Conservation (phyloP, 208 protist species). For the Trypanosoma boissoni region DNA sequence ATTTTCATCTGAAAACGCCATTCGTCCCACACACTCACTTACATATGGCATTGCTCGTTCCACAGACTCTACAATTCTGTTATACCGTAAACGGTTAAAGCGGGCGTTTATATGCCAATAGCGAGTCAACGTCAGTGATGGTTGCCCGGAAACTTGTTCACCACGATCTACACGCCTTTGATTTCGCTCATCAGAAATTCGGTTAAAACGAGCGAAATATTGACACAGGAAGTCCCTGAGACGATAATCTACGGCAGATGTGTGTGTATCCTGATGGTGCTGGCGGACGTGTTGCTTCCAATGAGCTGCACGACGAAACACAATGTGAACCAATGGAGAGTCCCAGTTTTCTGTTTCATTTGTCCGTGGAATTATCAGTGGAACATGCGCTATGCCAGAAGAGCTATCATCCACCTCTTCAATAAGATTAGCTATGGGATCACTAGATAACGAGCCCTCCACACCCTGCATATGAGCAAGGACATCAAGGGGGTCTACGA, state of each 20-base stretch:
- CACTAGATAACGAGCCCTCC: background rate
- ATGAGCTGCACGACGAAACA: constrained; percentile 56
- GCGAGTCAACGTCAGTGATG: constrained; percentile 50
- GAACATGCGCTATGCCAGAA: background rate
- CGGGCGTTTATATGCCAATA: constrained; percentile 80
- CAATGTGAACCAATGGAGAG: constrained; percentile 47
- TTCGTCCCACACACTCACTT: constrained; percentile 30
- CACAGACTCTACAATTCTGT: constrained; percentile 66
- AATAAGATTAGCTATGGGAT: constrained; percentile 5
- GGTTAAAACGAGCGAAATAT: constrained; percentile 80
- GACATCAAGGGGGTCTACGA: constrained; percentile 75
- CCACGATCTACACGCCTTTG: constrained; percentile 9
- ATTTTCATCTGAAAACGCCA: constrained; percentile 46
- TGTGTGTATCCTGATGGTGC: constrained; percentile 40
- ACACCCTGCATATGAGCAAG: constrained; percentile 51
- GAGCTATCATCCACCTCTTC: background rate
- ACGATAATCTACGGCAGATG: constrained; percentile 55
- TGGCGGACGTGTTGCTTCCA: constrained; percentile 62
- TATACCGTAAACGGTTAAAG: constrained; percentile 86
- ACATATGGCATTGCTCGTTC: constrained; percentile 42
- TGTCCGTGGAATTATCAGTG: constrained; percentile 8
- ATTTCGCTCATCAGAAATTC: constrained; percentile 40
- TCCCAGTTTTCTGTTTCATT: constrained; percentile 23
- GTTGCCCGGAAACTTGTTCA: constrained; percentile 1
- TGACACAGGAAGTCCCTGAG: constrained; percentile 68